Conservation (phyloP, 768 basidiomycete species). For the Chiua virens region DNA sequence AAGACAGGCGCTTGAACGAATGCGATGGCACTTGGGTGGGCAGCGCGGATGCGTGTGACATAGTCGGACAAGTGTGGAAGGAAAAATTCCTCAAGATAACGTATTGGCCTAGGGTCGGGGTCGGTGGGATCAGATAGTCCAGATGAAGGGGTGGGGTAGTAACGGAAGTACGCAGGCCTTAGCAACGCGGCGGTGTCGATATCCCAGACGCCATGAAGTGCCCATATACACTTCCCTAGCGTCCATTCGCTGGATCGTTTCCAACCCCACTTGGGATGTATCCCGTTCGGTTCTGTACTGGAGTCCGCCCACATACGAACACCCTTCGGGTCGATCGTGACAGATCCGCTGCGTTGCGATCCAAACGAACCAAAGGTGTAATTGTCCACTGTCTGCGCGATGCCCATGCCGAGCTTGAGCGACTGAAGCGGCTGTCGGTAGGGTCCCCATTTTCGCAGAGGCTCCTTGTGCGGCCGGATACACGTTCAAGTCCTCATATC, state of each 20-base stretch:
- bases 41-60: constrained; percentile 52
- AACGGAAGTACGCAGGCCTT: constrained; percentile 74
- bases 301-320: constrained; percentile 74
- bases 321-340: constrained; percentile 86
- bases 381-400: constrained; percentile 75
- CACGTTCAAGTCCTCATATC: constrained; percentile 63
- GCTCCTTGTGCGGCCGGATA: constrained; percentile 69
- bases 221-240: constrained; percentile 84
- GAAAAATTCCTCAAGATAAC: constrained; percentile 82
- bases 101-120: constrained; percentile 39
- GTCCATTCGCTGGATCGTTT: constrained; percentile 69
- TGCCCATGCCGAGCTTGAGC: constrained; percentile 86
- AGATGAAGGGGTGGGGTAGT: constrained; percentile 30
- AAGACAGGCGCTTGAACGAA: constrained; percentile 95
- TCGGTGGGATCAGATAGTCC: background rate
- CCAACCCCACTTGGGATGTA: constrained; percentile 81
- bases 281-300: constrained; percentile 46
- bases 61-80: constrained; percentile 65
- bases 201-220: constrained; percentile 89
- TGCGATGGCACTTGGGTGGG: constrained; percentile 82
- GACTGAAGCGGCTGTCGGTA: constrained; percentile 85
- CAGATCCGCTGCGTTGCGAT: constrained; percentile 66
- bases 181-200: constrained; percentile 63
- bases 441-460: constrained; percentile 80
- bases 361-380: constrained; percentile 82